Evolutionary conservation across 768 basidiomycete genomes (phyloP).

Genomic region (Suillus subalutaceus): DNA sequence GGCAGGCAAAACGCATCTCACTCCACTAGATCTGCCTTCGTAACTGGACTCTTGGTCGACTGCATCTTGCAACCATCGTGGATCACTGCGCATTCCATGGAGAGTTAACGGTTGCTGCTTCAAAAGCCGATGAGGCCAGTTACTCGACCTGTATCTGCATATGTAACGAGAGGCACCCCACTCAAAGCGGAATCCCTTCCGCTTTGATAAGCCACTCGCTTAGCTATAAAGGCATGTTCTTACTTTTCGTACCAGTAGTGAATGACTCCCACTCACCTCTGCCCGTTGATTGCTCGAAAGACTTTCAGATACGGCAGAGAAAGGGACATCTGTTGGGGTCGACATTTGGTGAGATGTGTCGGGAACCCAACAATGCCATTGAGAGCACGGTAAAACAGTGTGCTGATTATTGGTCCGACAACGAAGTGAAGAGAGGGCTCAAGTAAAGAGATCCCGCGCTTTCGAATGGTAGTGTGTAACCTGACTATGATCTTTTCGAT

Average conservation of each 20-base stretch:
- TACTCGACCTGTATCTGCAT: neutral
- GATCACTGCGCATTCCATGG: conserved; percentile 25
- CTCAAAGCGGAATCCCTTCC: neutral
- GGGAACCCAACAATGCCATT: neutral
- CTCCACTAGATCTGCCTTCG: neutral
- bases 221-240: neutral
- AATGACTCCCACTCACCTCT: neutral
- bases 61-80: conserved; percentile 21
- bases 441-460: conserved; percentile 1
- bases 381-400: neutral
- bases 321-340: neutral
- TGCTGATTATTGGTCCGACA: neutral
- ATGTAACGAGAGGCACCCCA: neutral
- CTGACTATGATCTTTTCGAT: neutral
- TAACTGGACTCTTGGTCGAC: conserved; percentile 10
- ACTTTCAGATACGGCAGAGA: neutral
- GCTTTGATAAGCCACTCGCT: neutral
- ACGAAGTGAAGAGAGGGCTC: neutral
- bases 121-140: conserved; percentile 19
- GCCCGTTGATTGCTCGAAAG: neutral
- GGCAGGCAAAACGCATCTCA: neutral
- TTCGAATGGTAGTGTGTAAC: neutral
- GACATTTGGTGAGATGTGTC: neutral
- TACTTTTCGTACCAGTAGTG: neutral
- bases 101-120: conserved; percentile 21